phyloP scores from a whole-genome alignment of 2,329 filamentous ascomycete genomes.

The Pseudogymnoascus sp. region DNA sequence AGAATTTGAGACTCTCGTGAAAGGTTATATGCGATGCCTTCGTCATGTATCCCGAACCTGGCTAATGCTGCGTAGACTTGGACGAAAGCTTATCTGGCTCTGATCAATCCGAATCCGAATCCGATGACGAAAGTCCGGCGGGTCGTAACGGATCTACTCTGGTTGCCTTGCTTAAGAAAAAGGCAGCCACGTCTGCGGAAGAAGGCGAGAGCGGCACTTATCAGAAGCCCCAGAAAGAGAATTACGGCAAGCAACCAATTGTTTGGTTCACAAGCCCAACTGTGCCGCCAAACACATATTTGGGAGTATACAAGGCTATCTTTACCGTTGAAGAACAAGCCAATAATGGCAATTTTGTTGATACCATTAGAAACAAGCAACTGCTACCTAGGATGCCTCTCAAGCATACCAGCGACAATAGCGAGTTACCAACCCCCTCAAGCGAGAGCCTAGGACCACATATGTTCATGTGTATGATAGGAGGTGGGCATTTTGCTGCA shows the following conservation, averaged over 20 bases:
- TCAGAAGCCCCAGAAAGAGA: conserved; percentile 44
- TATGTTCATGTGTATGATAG: conserved; percentile 97
- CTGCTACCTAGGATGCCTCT: conserved; percentile 52
- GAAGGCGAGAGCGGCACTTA: conserved; percentile 41
- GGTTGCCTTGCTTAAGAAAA: conserved; percentile 70
- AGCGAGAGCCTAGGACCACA: conserved; percentile 65
- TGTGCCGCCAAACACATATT: conserved; percentile 68
- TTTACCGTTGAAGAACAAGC: conserved; percentile 67
- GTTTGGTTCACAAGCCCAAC: conserved; percentile 77
- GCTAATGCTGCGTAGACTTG: conserved; percentile 43
- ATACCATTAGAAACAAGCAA: conserved; percentile 70
- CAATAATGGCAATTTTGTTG: conserved; percentile 52
- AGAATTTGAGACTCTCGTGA: conserved; percentile 82
- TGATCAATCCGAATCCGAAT: conserved; percentile 58
- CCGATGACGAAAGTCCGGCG: conserved; percentile 49
- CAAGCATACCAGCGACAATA: conserved; percentile 42
- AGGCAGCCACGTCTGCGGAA: conserved; percentile 61
- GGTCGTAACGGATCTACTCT: conserved; percentile 61
- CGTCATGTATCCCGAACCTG: background rate
- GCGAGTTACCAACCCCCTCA: conserved; percentile 50
- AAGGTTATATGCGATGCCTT: conserved; percentile 28
- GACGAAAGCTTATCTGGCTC: conserved; percentile 92
- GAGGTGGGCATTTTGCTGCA: conserved; percentile 92
- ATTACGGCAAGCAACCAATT: conserved; percentile 63
- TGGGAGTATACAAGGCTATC: conserved; percentile 79